Evolutionary conservation across 78 protist genomes (phyloP), one percentile per base, ranked within the genome.

Genomic region (Dictyostelium firmibasis): DNA sequence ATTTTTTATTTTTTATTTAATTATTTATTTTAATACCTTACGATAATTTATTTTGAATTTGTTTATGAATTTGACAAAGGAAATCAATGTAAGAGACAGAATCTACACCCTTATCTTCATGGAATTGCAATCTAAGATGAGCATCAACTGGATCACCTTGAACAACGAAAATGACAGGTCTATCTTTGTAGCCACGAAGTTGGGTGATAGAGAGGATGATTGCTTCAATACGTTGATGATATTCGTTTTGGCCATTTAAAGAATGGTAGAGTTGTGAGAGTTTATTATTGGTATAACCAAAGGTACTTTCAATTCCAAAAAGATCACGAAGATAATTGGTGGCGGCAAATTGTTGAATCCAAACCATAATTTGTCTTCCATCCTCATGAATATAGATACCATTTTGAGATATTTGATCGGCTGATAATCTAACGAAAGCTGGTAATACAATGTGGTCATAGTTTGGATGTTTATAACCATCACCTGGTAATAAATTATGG

Each of bases 21-120:
- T 69, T 29, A n/a, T n/a, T 53, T 53, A 18, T 53, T 14, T 57
- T 57, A 57, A 57, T 57, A 57, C 67, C 84, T 83, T 92, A 92
- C 93, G 86, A 87, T 89, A 95, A 67, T 81, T 95, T 95, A 69
- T 95, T 81, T 76, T 95, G 97, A 78, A 95, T 95, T 74, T 89
- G 86, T 53, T 57, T 64, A 33, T 95, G 97, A 35, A 95, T 50
- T 81, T 83, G 97, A 35, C 94, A 88, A 20, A 95, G 72, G 91
- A 85, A 95, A 76, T 95, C 97, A 10, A 91, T 50, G 31, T 89
- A 95, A 29, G 93, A 83, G 23, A 89, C 64, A 14, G 92, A 86
- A 60, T 93, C 91, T 41, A 82, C 77, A 31, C 92, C 92, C 57
- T 93, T 93, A 83, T 93, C 96, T 82, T 93, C 96, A 35, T 64